phyloP scores from a whole-genome alignment of 1,139 yeast genomes.

The Pichia cactophila region DNA sequence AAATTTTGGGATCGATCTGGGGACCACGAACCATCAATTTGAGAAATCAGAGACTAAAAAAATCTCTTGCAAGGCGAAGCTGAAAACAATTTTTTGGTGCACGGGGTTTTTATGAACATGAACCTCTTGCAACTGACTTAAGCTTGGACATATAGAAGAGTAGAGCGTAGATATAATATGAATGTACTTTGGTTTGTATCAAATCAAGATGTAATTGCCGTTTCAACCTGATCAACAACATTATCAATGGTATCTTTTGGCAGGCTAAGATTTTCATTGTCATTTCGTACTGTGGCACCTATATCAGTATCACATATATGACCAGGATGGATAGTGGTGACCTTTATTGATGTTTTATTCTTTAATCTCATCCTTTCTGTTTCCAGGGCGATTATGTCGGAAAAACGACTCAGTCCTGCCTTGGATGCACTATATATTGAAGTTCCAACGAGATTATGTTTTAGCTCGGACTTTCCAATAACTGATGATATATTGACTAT shows the following conservation, averaged over 20 bases:
- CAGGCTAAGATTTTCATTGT: neutral
- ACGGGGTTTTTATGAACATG: no score
- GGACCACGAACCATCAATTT: no score
- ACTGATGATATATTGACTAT: slow-evolving; percentile 71
- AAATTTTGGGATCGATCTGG: no score
- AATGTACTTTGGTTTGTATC: no score
- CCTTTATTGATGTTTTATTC: neutral
- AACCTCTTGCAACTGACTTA: no score
- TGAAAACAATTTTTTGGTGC: no score
- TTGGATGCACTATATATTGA: slow-evolving; percentile 75
- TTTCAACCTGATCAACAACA: neutral
- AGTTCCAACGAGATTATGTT: slow-evolving; percentile 47
- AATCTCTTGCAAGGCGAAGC: no score
- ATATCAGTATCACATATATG: slow-evolving; percentile 68
- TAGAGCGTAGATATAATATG: no score
- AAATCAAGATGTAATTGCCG: neutral
- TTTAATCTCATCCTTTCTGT: slow-evolving; percentile 33
- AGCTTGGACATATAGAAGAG: no score
- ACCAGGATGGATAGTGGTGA: slow-evolving; percentile 45
- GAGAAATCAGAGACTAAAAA: no score
- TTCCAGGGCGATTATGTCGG: slow-evolving; percentile 58
- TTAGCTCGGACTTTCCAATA: slow-evolving; percentile 35
- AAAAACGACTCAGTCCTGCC: slow-evolving; percentile 67
- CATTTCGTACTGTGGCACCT: slow-evolving; percentile 30
- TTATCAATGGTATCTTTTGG: neutral